A percentile compares a stretch with the other conserved stretches of the same genome.
Conservation (phyloP, 495 filamentous ascomycete genomes). For the Thozetella sp. region DNA sequence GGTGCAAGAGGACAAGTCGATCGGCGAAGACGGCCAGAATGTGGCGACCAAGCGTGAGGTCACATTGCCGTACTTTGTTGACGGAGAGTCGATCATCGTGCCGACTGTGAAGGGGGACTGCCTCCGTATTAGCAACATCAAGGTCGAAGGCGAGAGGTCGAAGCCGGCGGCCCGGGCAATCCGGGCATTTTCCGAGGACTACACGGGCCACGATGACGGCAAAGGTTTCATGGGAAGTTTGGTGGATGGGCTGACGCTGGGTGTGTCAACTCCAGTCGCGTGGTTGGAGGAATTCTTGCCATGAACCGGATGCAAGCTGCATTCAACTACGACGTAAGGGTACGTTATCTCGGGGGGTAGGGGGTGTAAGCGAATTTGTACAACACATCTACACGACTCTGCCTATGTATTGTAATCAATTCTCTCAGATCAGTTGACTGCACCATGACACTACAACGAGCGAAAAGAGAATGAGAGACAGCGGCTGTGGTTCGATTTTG, state of each 20-base stretch:
- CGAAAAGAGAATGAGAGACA: too few relatives aligned
- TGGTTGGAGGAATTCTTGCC: neutral
- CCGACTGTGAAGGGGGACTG: conserved; percentile 8
- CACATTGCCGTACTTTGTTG: neutral
- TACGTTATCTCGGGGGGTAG: too few relatives aligned
- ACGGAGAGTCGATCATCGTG: neutral
- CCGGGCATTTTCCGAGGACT: conserved; percentile 10
- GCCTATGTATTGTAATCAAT: too few relatives aligned
- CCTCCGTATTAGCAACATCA: conserved; percentile 23
- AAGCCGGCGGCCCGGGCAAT: conserved; percentile 17
- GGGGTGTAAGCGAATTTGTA: too few relatives aligned
- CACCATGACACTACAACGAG: too few relatives aligned
- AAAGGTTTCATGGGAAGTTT: neutral
- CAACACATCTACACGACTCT: too few relatives aligned
- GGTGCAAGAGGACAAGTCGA: neutral
- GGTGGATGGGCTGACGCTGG: neutral
- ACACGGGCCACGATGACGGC: neutral
- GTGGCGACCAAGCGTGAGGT: neutral
- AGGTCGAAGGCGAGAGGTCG: conserved; percentile 30
- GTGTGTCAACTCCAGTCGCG: neutral
- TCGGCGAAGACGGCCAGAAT: neutral
- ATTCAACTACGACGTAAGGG: too few relatives aligned
- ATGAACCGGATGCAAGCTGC: neutral
- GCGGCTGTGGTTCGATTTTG: neutral
- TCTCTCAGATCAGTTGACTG: too few relatives aligned